Conservation (phyloP, 1,284 basidiomycete species). For the Cronartium quercuum region DNA sequence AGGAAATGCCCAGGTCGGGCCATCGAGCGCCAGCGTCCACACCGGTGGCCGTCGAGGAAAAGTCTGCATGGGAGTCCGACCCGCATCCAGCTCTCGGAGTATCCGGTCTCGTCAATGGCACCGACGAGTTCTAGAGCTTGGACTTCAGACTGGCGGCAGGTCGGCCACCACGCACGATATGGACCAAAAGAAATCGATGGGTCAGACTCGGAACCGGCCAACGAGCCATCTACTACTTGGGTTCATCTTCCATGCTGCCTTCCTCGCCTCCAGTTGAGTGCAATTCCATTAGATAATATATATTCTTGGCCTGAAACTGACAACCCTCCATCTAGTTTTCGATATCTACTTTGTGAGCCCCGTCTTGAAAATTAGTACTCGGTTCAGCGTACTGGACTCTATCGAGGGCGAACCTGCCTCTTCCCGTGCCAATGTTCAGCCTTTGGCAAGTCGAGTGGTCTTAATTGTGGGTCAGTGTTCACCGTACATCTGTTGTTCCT, state of each 20-base stretch:
- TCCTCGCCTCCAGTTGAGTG: constrained; percentile 57
- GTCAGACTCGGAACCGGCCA: too few relatives aligned
- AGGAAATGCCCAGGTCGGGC: too few relatives aligned
- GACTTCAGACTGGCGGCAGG: too few relatives aligned
- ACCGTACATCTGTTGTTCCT: too few relatives aligned
- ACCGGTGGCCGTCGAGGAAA: too few relatives aligned
- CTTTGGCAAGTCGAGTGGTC: constrained; percentile 66
- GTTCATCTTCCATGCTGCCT: constrained; percentile 66
- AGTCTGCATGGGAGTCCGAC: too few relatives aligned
- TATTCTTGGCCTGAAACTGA: constrained; percentile 14
- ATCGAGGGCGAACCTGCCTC: constrained; percentile 61
- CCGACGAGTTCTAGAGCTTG: too few relatives aligned
- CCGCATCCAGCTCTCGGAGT: too few relatives aligned
- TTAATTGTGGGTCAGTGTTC: constrained; percentile 64
- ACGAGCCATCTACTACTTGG: constrained; percentile 58
- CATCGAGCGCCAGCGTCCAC: too few relatives aligned
- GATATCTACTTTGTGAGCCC: constrained; percentile 75
- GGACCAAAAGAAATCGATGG: too few relatives aligned
- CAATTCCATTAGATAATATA: constrained; percentile 45
- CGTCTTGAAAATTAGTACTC: constrained; percentile 44
- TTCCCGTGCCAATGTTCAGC: constrained; percentile 55
- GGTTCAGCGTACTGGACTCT: constrained; percentile 36
- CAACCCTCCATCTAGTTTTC: constrained; percentile 54
- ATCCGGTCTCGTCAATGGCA: too few relatives aligned
- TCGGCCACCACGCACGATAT: too few relatives aligned